A percentile compares a stretch with the other conserved stretches of the same genome.
Conservation (phyloP, 1,139 yeast species). For the Debaryomyces nepalensis region DNA sequence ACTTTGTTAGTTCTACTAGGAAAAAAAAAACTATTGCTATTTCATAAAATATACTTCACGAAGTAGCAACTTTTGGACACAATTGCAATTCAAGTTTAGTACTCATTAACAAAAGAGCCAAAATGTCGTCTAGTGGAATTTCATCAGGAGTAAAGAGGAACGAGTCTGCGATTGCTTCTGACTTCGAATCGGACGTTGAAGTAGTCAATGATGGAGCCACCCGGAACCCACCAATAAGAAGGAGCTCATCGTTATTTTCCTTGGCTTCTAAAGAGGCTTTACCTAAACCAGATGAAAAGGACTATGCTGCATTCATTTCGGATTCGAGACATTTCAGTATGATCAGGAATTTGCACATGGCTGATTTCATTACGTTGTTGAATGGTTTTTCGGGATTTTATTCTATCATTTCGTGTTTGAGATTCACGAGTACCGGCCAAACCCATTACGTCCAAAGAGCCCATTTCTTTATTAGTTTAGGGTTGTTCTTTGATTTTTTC, state of each 20-base stretch:
- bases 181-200: slow-evolving; percentile 40
- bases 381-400: slow-evolving; percentile 92
- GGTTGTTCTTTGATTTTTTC: slow-evolving; percentile 91
- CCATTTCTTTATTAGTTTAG: slow-evolving; percentile 83
- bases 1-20: no score
- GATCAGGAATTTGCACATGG: slow-evolving; percentile 84
- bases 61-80: background rate
- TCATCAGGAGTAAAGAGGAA: slow-evolving; percentile 17
- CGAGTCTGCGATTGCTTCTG: slow-evolving; percentile 46
- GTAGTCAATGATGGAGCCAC: slow-evolving; percentile 25
- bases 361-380: slow-evolving; percentile 90
- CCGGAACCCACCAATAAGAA: slow-evolving; percentile 39
- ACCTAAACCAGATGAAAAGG: slow-evolving; percentile 71
- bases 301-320: slow-evolving; percentile 74
- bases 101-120: background rate
- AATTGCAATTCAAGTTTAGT: background rate
- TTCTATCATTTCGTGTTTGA: slow-evolving; percentile 81
- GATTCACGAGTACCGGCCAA: slow-evolving; percentile 72
- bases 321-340: slow-evolving; percentile 81
- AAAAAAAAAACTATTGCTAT: no score
- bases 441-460: slow-evolving; percentile 84
- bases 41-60: no score
- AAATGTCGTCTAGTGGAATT: slow-evolving; percentile 15
- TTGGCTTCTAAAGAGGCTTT: slow-evolving; percentile 46
- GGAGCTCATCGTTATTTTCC: slow-evolving; percentile 50